These are phyloP conservation scores for Begonia fuchsioides DNA, from an alignment of 306 rosid genomes.

Conservation along the genomic window DNA sequence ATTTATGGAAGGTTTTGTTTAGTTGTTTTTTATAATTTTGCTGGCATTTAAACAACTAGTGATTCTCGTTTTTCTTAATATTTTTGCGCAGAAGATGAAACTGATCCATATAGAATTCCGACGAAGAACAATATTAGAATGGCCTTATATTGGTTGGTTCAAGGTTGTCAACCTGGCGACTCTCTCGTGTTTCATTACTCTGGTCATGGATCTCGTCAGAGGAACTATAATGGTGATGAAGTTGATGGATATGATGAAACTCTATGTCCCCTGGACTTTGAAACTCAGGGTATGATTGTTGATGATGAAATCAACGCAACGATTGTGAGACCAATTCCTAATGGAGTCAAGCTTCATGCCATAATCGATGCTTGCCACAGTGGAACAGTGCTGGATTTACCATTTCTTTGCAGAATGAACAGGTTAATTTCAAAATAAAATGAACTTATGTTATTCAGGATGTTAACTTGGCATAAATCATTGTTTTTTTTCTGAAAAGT, in stretches of 20 bases:
- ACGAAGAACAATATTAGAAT: slow-evolving; percentile 26
- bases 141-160: slow-evolving; percentile 34
- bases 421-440: slow-evolving; percentile 1
- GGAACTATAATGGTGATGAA: slow-evolving; percentile 31
- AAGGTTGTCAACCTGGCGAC: slow-evolving; percentile 33
- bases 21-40: too few species aligned
- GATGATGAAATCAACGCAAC: slow-evolving; percentile 41
- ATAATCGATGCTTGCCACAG: slow-evolving; percentile 39
- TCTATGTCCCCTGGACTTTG: slow-evolving; percentile 26
- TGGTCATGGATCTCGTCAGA: slow-evolving; percentile 35
- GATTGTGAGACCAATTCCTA: slow-evolving; percentile 31
- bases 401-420: slow-evolving; percentile 29
- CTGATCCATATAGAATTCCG: slow-evolving; percentile 20
- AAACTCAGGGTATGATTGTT: slow-evolving; percentile 27
- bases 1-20: too few species aligned
- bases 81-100: slow-evolving; percentile 29
- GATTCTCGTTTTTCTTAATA: too few species aligned
- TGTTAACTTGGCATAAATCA: too few species aligned
- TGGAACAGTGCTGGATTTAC: slow-evolving; percentile 35
- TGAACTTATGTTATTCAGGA: too few species aligned
- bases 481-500: too few species aligned
- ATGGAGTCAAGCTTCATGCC: slow-evolving; percentile 35
- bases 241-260: slow-evolving; percentile 36
- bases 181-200: slow-evolving; percentile 40
- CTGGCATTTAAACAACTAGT: too few species aligned